Conservation (phyloP, 495 filamentous ascomycete species). For the Hyaloscypha bicolor region DNA sequence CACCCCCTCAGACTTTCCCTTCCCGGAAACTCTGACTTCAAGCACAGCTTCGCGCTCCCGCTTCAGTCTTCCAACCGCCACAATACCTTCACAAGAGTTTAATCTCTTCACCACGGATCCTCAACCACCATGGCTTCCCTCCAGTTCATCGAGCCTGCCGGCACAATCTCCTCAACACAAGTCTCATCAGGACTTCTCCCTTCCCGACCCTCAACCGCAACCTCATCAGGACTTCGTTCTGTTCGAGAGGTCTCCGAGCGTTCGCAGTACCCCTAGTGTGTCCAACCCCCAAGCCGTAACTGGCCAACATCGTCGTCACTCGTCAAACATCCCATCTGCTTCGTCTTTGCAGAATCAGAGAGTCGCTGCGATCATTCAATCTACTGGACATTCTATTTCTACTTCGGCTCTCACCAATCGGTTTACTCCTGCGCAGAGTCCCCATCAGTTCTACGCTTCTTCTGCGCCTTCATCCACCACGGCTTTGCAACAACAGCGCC, state of each 20-base stretch:
- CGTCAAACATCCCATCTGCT: constrained; percentile 41
- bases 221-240: constrained; percentile 44
- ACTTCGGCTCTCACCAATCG: constrained; percentile 61
- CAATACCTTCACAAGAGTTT: constrained; percentile 54
- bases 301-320: constrained; percentile 44
- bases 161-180: constrained; percentile 52
- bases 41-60: constrained; percentile 50
- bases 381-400: constrained; percentile 58
- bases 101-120: constrained; percentile 63
- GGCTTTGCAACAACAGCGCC: constrained; percentile 48
- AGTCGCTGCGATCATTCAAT: constrained; percentile 61
- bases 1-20: constrained; percentile 52
- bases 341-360: constrained; percentile 54
- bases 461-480: constrained; percentile 50
- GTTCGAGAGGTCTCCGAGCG: constrained; percentile 39
- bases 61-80: constrained; percentile 49
- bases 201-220: constrained; percentile 31
- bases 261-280: constrained; percentile 49
- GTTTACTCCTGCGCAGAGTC: constrained; percentile 49
- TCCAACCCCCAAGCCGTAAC: constrained; percentile 42
- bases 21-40: constrained; percentile 57
- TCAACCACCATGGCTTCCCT: constrained; percentile 62
- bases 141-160: constrained; percentile 61
- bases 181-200: constrained; percentile 37
- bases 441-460: constrained; percentile 54